A percentile compares a stretch with the other conserved stretches of the same genome.
These are phyloP conservation scores for Pythium utonaiense DNA, from an alignment of 352 stramenopile species.

Conservation along the genomic window DNA sequence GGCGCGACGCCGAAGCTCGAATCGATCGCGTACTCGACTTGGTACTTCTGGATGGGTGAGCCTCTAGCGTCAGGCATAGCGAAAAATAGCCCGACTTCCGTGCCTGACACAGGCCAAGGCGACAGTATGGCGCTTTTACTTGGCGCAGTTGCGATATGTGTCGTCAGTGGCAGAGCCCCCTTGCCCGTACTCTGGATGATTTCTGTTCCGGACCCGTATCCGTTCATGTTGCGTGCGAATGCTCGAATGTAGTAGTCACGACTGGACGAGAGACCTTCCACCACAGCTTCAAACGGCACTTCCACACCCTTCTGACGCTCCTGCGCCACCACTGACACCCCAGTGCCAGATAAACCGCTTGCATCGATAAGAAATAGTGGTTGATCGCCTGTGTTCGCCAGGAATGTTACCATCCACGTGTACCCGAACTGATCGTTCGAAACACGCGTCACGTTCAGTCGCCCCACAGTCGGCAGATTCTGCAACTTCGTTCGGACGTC, in stretches of 20 bases:
- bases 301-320: constrained; percentile 63
- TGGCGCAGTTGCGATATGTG: constrained; percentile 34
- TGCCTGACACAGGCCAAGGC: constrained; percentile 51
- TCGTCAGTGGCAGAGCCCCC: constrained; percentile 46
- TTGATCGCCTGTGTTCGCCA: constrained; percentile 64
- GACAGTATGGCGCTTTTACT: constrained; percentile 34
- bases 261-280: constrained; percentile 39
- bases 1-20: constrained; percentile 41
- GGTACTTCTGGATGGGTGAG: constrained; percentile 41
- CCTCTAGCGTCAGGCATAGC: constrained; percentile 18
- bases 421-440: constrained; percentile 43
- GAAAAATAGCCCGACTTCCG: constrained; percentile 39
- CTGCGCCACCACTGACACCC: constrained; percentile 33
- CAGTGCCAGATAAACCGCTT: constrained; percentile 40
- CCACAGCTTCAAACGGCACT: constrained; percentile 56
- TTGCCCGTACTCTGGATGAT: constrained; percentile 53
- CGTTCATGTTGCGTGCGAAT: constrained; percentile 64
- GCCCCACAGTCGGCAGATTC: constrained; percentile 54
- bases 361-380: constrained; percentile 45
- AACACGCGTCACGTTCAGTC: constrained; percentile 51
- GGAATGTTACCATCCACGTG: constrained; percentile 68
- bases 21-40: constrained; percentile 56
- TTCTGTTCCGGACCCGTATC: constrained; percentile 57
- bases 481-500: constrained; percentile 79
- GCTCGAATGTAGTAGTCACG: constrained; percentile 63